Evolutionary conservation across 208 protist species (phyloP), one percentile per base, ranked within the genome.

Genomic region (Leishmania lainsoni): DNA sequence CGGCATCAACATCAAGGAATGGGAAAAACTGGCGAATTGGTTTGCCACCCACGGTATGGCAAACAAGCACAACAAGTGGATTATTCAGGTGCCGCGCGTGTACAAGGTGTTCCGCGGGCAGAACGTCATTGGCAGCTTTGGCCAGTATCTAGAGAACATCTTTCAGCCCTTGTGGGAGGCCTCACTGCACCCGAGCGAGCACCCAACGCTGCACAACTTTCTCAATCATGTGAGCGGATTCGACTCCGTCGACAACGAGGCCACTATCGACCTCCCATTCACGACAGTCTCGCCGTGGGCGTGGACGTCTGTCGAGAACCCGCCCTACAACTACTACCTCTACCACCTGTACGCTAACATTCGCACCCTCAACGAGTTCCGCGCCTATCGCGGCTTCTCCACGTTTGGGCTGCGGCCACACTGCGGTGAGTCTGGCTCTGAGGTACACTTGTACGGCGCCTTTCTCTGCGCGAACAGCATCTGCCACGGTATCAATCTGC

Each of bases 331-430:
- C 71, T 99, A 99, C 87, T 99, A 99, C 86, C 86, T 98, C 32
- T 99, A 99, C 90, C 99, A 99, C 87, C 92, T 99, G 63, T 99
- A 99, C 86, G 98, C 99, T 48, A 99, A 99, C 89, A 93, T 99
- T 52, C 85, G 93, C 76, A 95, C 95, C 26, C 94, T 99, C 16
- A 99, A 99, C 89, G 89, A 97, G 79, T 98, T 99, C 81, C 89
- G 99, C 70, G 86, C 88, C 20, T 92, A 87, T 29, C 92, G 93
- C 17, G 94, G 97, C 45, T 93, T 99, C 83, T 97, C 97, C 72
- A 99, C 97, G 6, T 99, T 99, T 80, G 79, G 88, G n/a, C 93
- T 99, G 26, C 96, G 99, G 29, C 99, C 99, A 39, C 99, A 99
- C 92, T 97, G 94, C 77, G 99, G 99, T 48, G 98, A 99, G 87